A percentile compares a stretch with the other conserved stretches of the same genome.
Evolutionary conservation across 306 rosid genomes (phyloP).

Genomic region (Vachellia pachyceras): DNA sequence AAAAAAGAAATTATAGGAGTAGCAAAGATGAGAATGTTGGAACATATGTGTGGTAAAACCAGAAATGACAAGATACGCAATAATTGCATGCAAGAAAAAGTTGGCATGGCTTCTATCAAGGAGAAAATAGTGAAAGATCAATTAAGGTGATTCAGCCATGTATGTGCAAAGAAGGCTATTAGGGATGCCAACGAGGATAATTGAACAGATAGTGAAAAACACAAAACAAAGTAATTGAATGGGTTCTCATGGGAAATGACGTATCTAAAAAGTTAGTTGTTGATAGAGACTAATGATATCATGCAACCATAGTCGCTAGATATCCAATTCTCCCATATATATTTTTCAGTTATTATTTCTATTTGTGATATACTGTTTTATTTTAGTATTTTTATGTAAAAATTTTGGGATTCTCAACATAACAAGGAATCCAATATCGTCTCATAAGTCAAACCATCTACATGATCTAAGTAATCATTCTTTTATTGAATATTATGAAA

Average conservation of each 20-base stretch:
- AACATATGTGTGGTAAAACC: not conserved
- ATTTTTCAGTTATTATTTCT: not conserved
- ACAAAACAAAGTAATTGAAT: too few relatives aligned
- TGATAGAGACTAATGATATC: not conserved
- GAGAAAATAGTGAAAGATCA: not conserved
- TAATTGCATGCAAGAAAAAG: not conserved
- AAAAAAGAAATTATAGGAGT: not conserved
- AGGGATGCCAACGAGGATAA: not conserved
- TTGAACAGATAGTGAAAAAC: not conserved
- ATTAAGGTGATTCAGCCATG: not conserved
- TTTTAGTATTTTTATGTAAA: not conserved
- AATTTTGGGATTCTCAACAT: not conserved
- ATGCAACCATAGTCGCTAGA: not conserved
- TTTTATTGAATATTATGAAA: not conserved
- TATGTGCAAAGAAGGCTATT: not conserved
- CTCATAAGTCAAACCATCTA: not conserved
- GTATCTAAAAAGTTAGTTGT: not conserved
- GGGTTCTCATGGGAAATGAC: not conserved
- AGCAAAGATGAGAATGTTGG: not conserved
- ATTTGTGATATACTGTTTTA: not conserved
- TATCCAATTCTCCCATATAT: not conserved
- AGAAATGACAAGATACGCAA: not conserved
- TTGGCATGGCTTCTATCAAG: not conserved
- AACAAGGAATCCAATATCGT: not conserved
- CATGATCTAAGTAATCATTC: not conserved